Conservation (phyloP, 2,329 filamentous ascomycete species). For the Neofusicoccum kwambonambiense region DNA sequence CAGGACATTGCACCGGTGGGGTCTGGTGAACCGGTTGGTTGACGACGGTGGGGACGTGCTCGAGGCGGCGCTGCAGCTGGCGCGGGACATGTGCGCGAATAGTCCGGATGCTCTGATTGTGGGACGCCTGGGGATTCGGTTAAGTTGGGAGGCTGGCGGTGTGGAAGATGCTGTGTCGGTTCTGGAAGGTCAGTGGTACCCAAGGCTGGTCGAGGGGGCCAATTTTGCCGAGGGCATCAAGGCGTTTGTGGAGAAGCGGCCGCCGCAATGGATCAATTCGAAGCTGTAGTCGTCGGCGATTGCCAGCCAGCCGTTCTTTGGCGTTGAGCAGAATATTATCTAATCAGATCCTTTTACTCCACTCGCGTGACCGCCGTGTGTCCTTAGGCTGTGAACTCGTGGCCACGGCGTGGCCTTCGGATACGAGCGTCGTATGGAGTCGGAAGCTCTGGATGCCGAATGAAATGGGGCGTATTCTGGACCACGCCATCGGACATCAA, state of each 20-base stretch:
- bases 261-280: constrained; percentile 44
- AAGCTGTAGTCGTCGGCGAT: too few species aligned
- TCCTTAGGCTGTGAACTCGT: too few species aligned
- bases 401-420: too few species aligned
- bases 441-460: not conserved
- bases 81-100: constrained; percentile 22
- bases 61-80: constrained; percentile 19
- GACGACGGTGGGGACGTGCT: constrained; percentile 8
- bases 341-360: too few species aligned
- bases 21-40: constrained; percentile 17
- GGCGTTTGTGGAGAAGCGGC: constrained; percentile 47
- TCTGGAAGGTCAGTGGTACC: not conserved
- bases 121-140: constrained; percentile 22
- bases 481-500: too few species aligned
- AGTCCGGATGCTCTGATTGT: constrained; percentile 24
- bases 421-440: not conserved
- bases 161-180: constrained; percentile 19
- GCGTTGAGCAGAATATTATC: constrained; percentile 1
- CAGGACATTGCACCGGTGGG: constrained; percentile 21
- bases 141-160: constrained; percentile 22
- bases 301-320: too few species aligned
- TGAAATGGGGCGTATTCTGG: too few species aligned
- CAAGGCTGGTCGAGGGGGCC: constrained; percentile 34
- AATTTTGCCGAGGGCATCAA: constrained; percentile 46
- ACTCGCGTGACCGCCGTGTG: too few species aligned